Evolutionary conservation across 768 basidiomycete genomes (phyloP).

Genomic region (Xanthoconium stramineum): DNA sequence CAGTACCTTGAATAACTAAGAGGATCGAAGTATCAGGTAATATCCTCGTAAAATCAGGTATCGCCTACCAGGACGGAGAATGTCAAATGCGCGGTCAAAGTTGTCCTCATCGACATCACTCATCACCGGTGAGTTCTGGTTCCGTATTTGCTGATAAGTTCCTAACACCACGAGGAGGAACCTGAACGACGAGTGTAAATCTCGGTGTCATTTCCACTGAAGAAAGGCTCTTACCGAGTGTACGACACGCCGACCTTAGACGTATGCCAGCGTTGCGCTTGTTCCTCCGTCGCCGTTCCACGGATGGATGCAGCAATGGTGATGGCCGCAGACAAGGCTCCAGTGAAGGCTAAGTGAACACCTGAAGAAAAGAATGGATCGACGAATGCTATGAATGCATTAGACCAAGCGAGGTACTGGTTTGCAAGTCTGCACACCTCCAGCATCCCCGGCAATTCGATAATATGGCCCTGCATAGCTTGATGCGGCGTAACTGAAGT

Average conservation of each 20-base stretch:
- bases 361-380: slow-evolving; percentile 14
- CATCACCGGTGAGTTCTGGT: slow-evolving; percentile 6
- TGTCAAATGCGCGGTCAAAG: slow-evolving; percentile 10
- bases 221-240: neutral
- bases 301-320: slow-evolving; percentile 11
- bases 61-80: slow-evolving; percentile 8
- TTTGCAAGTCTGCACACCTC: slow-evolving; percentile 25
- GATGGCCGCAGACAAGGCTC: slow-evolving; percentile 8
- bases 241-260: slow-evolving; percentile 10
- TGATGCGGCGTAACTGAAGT: too few relatives aligned
- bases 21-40: too few relatives aligned
- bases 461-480: slow-evolving; percentile 27
- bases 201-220: neutral
- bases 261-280: slow-evolving; percentile 11
- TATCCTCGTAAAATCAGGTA: neutral
- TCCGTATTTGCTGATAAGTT: slow-evolving; percentile 13
- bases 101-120: slow-evolving; percentile 12
- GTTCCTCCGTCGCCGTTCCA: slow-evolving; percentile 1
- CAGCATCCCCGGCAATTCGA: slow-evolving; percentile 50
- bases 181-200: neutral
- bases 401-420: neutral
- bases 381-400: slow-evolving; percentile 4
- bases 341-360: slow-evolving; percentile 10
- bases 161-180: slow-evolving; percentile 11
- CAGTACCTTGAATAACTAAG: slow-evolving; percentile 6